phyloP scores from a whole-genome alignment of 1,284 basidiomycete species.

The Pterulicium gracile region DNA sequence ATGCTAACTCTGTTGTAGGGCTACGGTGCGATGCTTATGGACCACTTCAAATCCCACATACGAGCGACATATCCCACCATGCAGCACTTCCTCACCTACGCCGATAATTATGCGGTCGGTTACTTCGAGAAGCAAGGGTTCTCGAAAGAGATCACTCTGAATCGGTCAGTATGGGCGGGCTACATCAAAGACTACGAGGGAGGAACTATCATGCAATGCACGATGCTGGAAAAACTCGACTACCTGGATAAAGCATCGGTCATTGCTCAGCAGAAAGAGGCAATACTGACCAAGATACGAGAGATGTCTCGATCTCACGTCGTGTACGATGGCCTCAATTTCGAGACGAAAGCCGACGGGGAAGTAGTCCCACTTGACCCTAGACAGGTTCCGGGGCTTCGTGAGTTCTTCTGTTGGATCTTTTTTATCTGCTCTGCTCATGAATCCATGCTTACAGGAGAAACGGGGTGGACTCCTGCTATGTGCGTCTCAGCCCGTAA shows the following conservation, averaged over 20 bases:
- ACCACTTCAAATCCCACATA: slow-evolving; percentile 95
- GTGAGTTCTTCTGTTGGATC: slow-evolving; percentile 32
- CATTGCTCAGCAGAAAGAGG: slow-evolving; percentile 79
- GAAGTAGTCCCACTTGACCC: slow-evolving; percentile 42
- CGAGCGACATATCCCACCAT: slow-evolving; percentile 71
- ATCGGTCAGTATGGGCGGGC: slow-evolving; percentile 90
- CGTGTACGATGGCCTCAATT: slow-evolving; percentile 78
- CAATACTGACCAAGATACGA: slow-evolving; percentile 83
- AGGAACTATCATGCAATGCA: slow-evolving; percentile 99
- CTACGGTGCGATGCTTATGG: slow-evolving; percentile 98
- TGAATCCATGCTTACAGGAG: slow-evolving; percentile 35
- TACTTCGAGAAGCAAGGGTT: slow-evolving; percentile 99
- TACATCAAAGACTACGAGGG: slow-evolving; percentile 99
- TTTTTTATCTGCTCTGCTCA: slow-evolving; percentile 7
- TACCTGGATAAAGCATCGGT: slow-evolving; percentile 81
- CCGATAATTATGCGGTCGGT: slow-evolving; percentile 98
- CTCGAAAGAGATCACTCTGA: slow-evolving; percentile 91
- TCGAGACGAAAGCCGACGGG: slow-evolving; percentile 46
- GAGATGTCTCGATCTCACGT: slow-evolving; percentile 83
- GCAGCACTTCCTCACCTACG: slow-evolving; percentile 95
- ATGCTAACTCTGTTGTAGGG: slow-evolving; percentile 42
- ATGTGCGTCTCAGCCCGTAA: slow-evolving; percentile 38
- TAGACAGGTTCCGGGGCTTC: slow-evolving; percentile 75
- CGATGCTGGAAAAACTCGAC: slow-evolving; percentile 84
- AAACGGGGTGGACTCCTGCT: slow-evolving; percentile 89